Conservation (phyloP, 805 yeast genomes). For the Saccharomycopsis schoenii region DNA sequence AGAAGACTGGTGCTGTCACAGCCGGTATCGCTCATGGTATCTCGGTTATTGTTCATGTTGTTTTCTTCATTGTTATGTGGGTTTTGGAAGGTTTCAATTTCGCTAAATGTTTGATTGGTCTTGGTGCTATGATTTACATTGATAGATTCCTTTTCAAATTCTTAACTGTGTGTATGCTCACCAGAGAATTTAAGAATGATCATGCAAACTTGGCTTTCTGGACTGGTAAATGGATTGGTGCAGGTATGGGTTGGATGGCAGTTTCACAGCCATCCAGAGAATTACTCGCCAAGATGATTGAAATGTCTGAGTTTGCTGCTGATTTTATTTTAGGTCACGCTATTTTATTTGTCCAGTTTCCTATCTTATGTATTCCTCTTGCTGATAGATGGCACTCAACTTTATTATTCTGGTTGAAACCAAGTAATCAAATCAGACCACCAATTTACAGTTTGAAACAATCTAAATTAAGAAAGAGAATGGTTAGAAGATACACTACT, state of each 20-base stretch:
- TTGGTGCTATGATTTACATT: constrained; percentile 43
- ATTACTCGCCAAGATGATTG: constrained; percentile 50
- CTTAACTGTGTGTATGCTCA: constrained; percentile 39
- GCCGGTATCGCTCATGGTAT: constrained; percentile 48
- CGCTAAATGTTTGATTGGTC: constrained; percentile 48
- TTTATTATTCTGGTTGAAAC: constrained; percentile 59
- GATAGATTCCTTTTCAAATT: constrained; percentile 51
- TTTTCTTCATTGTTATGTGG: constrained; percentile 56
- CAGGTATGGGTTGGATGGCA: constrained; percentile 52
- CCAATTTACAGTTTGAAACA: constrained; percentile 32
- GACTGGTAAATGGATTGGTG: constrained; percentile 63
- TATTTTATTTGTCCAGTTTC: constrained; percentile 47
- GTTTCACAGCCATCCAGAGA: constrained; percentile 59
- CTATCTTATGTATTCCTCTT: constrained; percentile 52
- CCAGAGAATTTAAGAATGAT: constrained; percentile 54
- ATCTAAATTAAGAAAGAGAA: constrained; percentile 30
- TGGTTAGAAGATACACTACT: constrained; percentile 35
- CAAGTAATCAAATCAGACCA: constrained; percentile 31
- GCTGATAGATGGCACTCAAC: constrained; percentile 59
- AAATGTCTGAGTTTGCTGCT: constrained; percentile 56
- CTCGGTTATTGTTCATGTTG: constrained; percentile 42
- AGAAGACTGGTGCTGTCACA: constrained; percentile 38
- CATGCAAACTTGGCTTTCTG: constrained; percentile 65
- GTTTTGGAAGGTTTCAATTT: constrained; percentile 59
- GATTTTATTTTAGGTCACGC: constrained; percentile 54